A percentile compares a stretch with the other conserved stretches of the same genome.
phyloP scores from a whole-genome alignment of 352 stramenopile species.

The Globisporangium perplexum region DNA sequence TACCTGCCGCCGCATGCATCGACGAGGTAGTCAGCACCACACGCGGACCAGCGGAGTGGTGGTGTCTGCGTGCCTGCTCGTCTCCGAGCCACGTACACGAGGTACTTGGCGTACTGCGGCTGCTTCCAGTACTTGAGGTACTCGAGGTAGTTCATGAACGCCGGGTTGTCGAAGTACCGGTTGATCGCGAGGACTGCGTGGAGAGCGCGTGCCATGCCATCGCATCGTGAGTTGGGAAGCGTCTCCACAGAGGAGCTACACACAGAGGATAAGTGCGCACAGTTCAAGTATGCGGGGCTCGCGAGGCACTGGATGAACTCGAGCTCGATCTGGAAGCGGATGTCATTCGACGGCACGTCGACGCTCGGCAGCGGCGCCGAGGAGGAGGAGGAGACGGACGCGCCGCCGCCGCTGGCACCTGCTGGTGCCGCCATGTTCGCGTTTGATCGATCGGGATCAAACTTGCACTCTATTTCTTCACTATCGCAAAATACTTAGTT shows the following conservation, averaged over 20 bases:
- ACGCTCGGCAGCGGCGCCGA: conserved; percentile 15
- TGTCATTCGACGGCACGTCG: conserved; percentile 82
- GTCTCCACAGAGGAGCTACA: no score
- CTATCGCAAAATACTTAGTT: not conserved
- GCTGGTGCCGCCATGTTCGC: not conserved
- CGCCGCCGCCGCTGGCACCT: not conserved
- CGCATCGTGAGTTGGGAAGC: conserved; percentile 5
- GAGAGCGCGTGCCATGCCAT: not conserved
- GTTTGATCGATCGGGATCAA: not conserved
- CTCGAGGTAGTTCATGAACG: conserved; percentile 88
- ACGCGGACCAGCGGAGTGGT: no score
- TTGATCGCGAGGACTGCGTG: conserved; percentile 85
- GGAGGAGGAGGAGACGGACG: not conserved
- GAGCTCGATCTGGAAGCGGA: conserved; percentile 91
- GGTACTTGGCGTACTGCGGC: conserved; percentile 89
- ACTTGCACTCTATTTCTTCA: not conserved
- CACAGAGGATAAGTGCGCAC: no score
- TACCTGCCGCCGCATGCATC: conserved; percentile 28
- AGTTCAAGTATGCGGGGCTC: conserved; percentile 87
- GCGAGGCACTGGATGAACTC: conserved; percentile 92
- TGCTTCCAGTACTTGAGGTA: conserved; percentile 93
- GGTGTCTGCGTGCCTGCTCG: not conserved
- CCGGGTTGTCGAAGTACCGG: conserved; percentile 87
- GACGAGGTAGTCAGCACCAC: not conserved
- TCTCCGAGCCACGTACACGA: conserved; percentile 45